Conservation (phyloP, 257 asterid genomes). For the Penstemon newberryi region DNA sequence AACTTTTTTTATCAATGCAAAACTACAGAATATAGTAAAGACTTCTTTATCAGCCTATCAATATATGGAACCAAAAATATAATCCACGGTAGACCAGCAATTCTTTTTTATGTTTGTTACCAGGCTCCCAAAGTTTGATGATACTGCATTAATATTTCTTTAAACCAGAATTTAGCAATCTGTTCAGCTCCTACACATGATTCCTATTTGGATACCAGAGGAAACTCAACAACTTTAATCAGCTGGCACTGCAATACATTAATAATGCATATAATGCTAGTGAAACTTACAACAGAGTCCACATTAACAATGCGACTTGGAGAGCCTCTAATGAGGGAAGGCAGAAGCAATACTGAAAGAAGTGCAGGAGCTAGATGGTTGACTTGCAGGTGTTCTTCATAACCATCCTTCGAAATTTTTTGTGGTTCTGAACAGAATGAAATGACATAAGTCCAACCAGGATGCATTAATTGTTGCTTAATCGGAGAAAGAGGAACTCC, state of each 20-base stretch:
- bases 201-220: neutral
- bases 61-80: neutral
- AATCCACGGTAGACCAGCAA: neutral
- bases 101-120: neutral
- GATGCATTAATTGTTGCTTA: neutral
- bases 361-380: conserved; percentile 98
- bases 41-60: neutral
- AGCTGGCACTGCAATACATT: conserved; percentile 13
- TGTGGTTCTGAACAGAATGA: conserved; percentile 71
- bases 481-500: neutral
- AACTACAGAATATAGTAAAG: neutral
- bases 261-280: conserved; percentile 23
- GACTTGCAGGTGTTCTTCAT: conserved; percentile 95
- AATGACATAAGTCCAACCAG: conserved; percentile 23
- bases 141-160: neutral
- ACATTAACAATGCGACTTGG: conserved; percentile 91
- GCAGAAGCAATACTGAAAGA: conserved; percentile 84
- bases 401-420: conserved; percentile 75
- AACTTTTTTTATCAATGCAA: neutral
- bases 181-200: neutral
- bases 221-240: conserved; percentile 8
- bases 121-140: conserved; percentile 2
- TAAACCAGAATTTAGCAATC: neutral
- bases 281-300: conserved; percentile 76
- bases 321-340: conserved; percentile 90